Conservation (phyloP, 2,329 filamentous ascomycete genomes). For the Penicillium sp. region DNA sequence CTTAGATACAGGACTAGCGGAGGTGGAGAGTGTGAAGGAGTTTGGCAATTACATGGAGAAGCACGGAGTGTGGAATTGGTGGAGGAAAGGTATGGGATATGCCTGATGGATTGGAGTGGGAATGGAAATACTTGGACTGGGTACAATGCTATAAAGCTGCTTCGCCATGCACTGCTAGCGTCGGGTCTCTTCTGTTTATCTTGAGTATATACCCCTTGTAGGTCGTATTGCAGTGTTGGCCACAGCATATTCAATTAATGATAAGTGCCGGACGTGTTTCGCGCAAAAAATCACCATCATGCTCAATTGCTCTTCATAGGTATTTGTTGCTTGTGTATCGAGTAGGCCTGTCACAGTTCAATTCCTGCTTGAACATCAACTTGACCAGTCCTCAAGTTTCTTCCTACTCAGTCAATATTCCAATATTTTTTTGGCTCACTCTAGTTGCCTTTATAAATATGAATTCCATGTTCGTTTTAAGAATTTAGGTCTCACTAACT, state of each 20-base stretch:
- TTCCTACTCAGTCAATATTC: too few species aligned
- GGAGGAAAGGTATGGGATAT: slow-evolving; percentile 68
- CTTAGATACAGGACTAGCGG: slow-evolving; percentile 49
- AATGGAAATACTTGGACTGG: background rate
- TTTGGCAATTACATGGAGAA: slow-evolving; percentile 66
- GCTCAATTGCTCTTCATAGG: background rate
- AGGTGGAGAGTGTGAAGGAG: slow-evolving; percentile 66
- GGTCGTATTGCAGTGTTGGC: background rate
- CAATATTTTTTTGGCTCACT: too few species aligned
- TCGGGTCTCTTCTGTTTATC: background rate
- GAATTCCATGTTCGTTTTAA: background rate
- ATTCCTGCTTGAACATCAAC: background rate
- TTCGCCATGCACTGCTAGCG: background rate
- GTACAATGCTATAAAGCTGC: background rate
- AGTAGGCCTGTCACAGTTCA: background rate
- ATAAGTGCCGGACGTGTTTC: background rate
- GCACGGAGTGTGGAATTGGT: slow-evolving; percentile 65
- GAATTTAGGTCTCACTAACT: background rate
- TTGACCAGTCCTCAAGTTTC: background rate
- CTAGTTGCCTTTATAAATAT: background rate
- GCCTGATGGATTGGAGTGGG: slow-evolving; percentile 4
- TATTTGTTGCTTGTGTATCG: background rate
- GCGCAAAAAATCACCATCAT: background rate
- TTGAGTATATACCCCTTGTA: background rate
- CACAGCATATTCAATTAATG: background rate